A percentile compares a stretch with the other conserved stretches of the same genome.
Evolutionary conservation across 495 filamentous ascomycete genomes (phyloP).

Genomic region (Penicillium mononematosum): DNA sequence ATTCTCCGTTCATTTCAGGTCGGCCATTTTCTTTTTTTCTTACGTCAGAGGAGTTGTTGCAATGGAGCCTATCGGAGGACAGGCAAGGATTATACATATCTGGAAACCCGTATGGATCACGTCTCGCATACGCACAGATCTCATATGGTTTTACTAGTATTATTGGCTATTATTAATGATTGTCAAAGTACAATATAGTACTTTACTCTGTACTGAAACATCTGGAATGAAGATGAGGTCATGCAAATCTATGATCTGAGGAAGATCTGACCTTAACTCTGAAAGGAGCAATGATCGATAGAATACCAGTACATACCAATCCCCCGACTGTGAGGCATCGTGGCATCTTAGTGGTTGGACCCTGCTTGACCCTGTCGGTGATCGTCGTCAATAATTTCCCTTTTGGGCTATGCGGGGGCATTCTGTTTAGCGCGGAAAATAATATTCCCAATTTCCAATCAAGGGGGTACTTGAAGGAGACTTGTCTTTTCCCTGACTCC

Average conservation of each 20-base stretch:
- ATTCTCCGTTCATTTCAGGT: not conserved
- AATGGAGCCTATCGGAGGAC: not conserved
- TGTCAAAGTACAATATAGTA: no score
- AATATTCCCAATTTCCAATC: constrained; percentile 14
- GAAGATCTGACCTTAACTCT: constrained; percentile 9
- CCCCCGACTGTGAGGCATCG: no score
- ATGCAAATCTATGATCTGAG: constrained; percentile 2
- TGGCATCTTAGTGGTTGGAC: constrained; percentile 15
- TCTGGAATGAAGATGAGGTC: constrained; percentile 13
- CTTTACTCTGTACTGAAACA: not conserved
- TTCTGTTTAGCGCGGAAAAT: constrained; percentile 13
- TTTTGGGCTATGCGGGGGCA: constrained; percentile 22
- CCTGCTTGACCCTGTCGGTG: constrained; percentile 20
- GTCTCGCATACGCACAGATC: constrained; percentile 4
- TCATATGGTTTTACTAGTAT: not conserved
- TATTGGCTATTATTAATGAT: not conserved
- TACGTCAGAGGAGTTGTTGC: not conserved
- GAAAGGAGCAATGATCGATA: constrained; percentile 8
- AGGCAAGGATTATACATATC: not conserved
- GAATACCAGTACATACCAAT: not conserved
- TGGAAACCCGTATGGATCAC: not conserved
- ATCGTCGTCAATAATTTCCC: constrained; percentile 21
- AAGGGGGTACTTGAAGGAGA: constrained; percentile 8
- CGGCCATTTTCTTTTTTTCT: not conserved
- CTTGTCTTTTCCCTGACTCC: not conserved